Evolutionary conservation across 495 filamentous ascomycete genomes (phyloP), one percentile per base, ranked within the genome.

Genomic region (Penicillium nucicola): DNA sequence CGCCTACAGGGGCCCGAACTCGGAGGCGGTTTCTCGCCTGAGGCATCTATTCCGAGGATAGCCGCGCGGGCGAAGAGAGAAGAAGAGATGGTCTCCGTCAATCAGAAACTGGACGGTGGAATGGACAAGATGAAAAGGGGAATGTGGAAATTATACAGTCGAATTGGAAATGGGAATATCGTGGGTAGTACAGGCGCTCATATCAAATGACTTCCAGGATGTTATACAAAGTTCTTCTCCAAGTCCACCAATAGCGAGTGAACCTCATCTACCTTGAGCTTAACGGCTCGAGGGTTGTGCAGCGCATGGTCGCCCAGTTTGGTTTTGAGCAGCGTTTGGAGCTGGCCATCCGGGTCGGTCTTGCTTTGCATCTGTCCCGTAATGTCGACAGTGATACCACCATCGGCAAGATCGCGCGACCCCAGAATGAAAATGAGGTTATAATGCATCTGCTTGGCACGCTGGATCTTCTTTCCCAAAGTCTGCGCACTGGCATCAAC

Each of bases 341-440:
- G 52, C 45, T 62, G 41, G 1, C 42, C 57, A 35, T 56, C 58
- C 5, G 50, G 41, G 23, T 73, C 68, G 9, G 68, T 60, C 48
- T 67, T 71, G 55, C 71, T 70, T 40, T 71, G 68, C 53, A 77
- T 54, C 47, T 80, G 76, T 4, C 69, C 71, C 13, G 69, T 72
- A 33, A 80, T 48, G 47, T 79, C 72, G 6, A 79, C 44, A 15
- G 71, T 72, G 31, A 82, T 64, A 15, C 67, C 69, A 13, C 61
- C 57, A n/a, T 69, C 68, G 4, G 65, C 67, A 5, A 78, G 17
- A 48, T 81, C 79, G 42, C 72, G 77, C 13, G 81, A 68, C 1
- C 92, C 92, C 9, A 93, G 72, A 18, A 91, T 83, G 37, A 88
- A 78, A 42, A 95, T 83, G 40, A 89, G 61, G 42, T 85, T 85